Conservation (phyloP, 345 rosid genomes). For the Aethionema arabicum region DNA sequence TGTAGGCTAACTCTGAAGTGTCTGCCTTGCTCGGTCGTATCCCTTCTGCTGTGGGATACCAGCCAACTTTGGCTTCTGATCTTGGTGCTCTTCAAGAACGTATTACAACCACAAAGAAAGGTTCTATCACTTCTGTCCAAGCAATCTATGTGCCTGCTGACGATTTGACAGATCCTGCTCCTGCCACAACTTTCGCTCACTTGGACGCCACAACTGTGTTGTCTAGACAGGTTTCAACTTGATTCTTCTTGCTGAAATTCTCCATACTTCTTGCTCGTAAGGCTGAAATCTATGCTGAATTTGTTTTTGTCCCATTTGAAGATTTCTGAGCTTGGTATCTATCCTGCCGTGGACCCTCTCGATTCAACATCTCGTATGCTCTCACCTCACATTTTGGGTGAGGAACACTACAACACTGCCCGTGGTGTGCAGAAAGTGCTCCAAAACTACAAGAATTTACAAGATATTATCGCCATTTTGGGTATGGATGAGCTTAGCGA, state of each 20-base stretch:
- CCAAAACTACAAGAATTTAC: conserved; percentile 97
- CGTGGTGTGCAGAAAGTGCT: conserved; percentile 98
- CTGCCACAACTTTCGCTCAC: conserved; percentile 88
- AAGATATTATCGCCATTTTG: conserved; percentile 97
- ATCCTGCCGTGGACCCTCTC: conserved; percentile 86
- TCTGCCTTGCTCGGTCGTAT: conserved; percentile 92
- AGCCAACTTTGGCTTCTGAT: conserved; percentile 91
- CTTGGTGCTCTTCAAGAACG: conserved; percentile 92
- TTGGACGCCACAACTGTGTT: conserved; percentile 91
- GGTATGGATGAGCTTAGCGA: conserved; percentile 99
- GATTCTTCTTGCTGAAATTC: not conserved
- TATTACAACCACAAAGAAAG: conserved; percentile 86
- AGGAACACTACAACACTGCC: conserved; percentile 93
- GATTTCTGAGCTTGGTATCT: conserved; percentile 88
- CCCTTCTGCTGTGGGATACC: conserved; percentile 93
- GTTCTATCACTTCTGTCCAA: conserved; percentile 87
- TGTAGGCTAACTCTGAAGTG: conserved; percentile 91
- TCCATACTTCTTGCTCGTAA: not conserved
- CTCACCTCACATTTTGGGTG: conserved; percentile 93
- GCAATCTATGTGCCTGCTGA: conserved; percentile 95
- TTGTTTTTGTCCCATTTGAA: conserved; percentile 15
- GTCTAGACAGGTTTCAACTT: conserved; percentile 63
- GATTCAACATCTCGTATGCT: conserved; percentile 91
- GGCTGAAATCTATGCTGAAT: not conserved
- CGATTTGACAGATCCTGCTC: conserved; percentile 96